Evolutionary conservation across 1,284 basidiomycete species (phyloP), one percentile per base, ranked within the genome.

Genomic region (Pseudozyma flocculosa): DNA sequence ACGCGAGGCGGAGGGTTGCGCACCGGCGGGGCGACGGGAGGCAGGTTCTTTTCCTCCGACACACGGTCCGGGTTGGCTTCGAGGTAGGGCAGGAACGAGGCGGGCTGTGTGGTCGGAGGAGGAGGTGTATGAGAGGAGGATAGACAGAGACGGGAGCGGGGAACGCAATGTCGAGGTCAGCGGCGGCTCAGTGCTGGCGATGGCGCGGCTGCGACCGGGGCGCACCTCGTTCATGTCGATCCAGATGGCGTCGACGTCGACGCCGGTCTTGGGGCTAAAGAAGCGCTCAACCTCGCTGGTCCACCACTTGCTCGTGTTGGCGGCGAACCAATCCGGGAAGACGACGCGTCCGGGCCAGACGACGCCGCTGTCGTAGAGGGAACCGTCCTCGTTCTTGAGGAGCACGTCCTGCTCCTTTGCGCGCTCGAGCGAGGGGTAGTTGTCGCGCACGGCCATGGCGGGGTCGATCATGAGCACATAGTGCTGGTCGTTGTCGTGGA

Each of bases 351-450:
- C 63, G 0, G 61, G 64, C 70, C 61, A 55, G 10, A 68, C 85
- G 77, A 85, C 82, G 8, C 87, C 87, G 10, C 88, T 73, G 73
- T 87, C 87, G 73, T 87, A 87, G 61, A 85, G 80, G 30, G 84
- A 82, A 0, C 66, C 68, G 45, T 72, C 69, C 2, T 45, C 30
- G 50, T 71, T 71, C 56, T 69, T 68, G 21, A 70, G 15, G 45
- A 70, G 70, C 22, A 70, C 58, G 41, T 72, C 65, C 13, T 61
- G 42, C 36, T 70, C 68, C 13, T 29, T 29, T 51, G 37, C 5
- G 68, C 70, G 1, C 55, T 45, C n/a, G 61, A 65, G n/a, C 57
- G 60, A 0, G 65, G 70, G 79, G 72, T 37, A 37, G 36, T 37
- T 17, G 36, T 15, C 36, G 36, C 58, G 29, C 63, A 36, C 66